Percentiles rank a stretch among this genome's conserved stretches.
Conservation (phyloP, 116 monocot species). For the Cymodocea nodosa region DNA sequence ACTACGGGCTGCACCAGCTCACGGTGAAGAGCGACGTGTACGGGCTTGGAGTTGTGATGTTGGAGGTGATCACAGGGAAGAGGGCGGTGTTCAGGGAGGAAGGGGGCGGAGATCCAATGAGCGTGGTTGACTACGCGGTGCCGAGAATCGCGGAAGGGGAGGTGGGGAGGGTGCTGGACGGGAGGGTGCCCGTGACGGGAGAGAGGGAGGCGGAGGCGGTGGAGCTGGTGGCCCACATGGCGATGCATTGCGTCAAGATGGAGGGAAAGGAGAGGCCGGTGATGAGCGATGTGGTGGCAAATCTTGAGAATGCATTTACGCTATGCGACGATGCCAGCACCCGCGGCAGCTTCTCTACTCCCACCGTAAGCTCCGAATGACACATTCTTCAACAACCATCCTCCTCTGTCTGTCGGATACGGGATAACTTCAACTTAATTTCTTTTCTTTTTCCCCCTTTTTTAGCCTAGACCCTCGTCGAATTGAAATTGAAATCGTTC, state of each 20-base stretch:
- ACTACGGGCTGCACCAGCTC: conserved; percentile 34
- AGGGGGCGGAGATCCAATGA: conserved; percentile 28
- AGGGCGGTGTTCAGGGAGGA: conserved; percentile 53
- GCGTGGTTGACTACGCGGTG: conserved; percentile 70
- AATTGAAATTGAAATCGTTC: too few species aligned
- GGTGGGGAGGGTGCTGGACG: conserved; percentile 46
- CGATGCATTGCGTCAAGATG: conserved; percentile 54
- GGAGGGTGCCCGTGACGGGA: conserved; percentile 17
- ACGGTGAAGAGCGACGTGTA: conserved; percentile 86
- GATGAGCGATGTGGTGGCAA: conserved; percentile 63
- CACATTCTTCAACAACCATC: too few species aligned
- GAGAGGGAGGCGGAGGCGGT: conserved; percentile 63
- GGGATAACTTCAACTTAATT: too few species aligned
- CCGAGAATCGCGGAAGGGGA: conserved; percentile 45
- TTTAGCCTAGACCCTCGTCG: too few species aligned
- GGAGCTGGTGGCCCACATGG: conserved; percentile 69
- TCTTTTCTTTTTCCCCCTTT: too few species aligned
- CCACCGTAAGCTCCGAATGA: conserved; percentile 1
- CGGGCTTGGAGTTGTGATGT: conserved; percentile 71
- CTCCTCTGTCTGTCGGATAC: too few species aligned
- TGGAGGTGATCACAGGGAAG: conserved; percentile 69
- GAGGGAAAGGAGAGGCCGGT: conserved; percentile 60
- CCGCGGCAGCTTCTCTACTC: conserved; percentile 20
- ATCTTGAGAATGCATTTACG: conserved; percentile 69
- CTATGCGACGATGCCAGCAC: conserved; percentile 32